Evolutionary conservation across 768 basidiomycete species (phyloP).

Genomic region (Ramaria rubella): DNA sequence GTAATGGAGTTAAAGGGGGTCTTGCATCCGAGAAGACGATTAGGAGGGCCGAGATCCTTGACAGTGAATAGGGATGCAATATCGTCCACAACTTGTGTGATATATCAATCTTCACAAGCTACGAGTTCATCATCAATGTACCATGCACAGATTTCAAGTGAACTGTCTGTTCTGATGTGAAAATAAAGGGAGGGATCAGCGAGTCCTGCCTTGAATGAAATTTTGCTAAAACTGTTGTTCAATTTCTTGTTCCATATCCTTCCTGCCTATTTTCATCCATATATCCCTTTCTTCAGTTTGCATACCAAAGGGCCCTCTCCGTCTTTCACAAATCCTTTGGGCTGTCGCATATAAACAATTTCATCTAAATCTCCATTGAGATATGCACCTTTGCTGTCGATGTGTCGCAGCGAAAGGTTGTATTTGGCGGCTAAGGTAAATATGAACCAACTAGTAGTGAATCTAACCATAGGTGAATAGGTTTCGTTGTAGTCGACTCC

Average conservation of each 20-base stretch:
- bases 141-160: neutral
- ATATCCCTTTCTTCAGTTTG: constrained; percentile 22
- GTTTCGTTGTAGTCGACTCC: constrained; percentile 25
- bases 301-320: constrained; percentile 10
- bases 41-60: too few relatives aligned
- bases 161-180: neutral
- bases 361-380: constrained; percentile 18
- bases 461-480: constrained; percentile 11
- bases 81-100: too few relatives aligned
- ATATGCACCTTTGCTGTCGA: constrained; percentile 16
- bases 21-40: too few relatives aligned
- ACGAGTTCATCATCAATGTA: neutral
- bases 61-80: too few relatives aligned
- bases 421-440: constrained; percentile 3
- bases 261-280: constrained; percentile 32
- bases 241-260: constrained; percentile 30
- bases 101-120: too few relatives aligned
- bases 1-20: too few relatives aligned
- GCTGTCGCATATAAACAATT: constrained; percentile 19
- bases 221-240: constrained; percentile 20
- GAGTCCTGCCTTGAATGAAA: constrained; percentile 23
- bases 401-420: constrained; percentile 13
- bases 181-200: neutral
- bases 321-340: neutral
- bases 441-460: neutral